Evolutionary conservation across 2,329 filamentous ascomycete species (phyloP), one percentile per base, ranked within the genome.

Genomic region (Ophiostoma quercus): DNA sequence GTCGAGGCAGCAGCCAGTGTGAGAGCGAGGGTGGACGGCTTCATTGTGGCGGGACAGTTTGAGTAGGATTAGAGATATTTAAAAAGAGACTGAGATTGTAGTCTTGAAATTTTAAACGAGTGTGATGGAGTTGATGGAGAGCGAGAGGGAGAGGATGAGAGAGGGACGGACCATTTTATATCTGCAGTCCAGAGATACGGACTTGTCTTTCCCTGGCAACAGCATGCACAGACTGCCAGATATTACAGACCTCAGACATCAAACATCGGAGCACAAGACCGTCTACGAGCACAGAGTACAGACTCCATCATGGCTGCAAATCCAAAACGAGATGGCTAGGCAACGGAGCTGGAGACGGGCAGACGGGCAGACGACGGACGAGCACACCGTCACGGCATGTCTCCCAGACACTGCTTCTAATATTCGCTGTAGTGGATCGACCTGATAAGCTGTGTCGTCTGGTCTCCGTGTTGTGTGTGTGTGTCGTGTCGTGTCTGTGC

Each of bases 1-100:
- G 69, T 19, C 63, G 69, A 67, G 12, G 51, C 60, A 19, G 69
- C 37, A 29, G 60, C 51, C 14, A 68, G 32, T 34, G 51, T 12
- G 43, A 65, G 16, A 6, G 47, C 60, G 14, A 67, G 57, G 9
- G 43, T 4, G 19, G 11, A 57, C 5, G 67, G 37, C 67, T 68
- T 68, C 69, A 71, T 71, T 7, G 19, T 63, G 39, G 16, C 25
- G 16, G 65, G 25, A 29, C 25, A 29, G 25, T 29, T 29, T 8
- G 16, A 16, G 14, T 19, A 19, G 12, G 25, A 32, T 11, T 32
- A 34, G 9, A 34, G 34, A 34, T 34, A 8, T 34, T 57, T 3
- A 25, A 25, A 8, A 25, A 4, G n/a, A 12, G 62, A 37, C n/a
- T 29, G 25, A 29, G 25, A 29, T 39, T 39, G 19, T 25, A n/a